phyloP scores from a whole-genome alignment of 2,329 filamentous ascomycete species.

The Hypoxylon sp. region DNA sequence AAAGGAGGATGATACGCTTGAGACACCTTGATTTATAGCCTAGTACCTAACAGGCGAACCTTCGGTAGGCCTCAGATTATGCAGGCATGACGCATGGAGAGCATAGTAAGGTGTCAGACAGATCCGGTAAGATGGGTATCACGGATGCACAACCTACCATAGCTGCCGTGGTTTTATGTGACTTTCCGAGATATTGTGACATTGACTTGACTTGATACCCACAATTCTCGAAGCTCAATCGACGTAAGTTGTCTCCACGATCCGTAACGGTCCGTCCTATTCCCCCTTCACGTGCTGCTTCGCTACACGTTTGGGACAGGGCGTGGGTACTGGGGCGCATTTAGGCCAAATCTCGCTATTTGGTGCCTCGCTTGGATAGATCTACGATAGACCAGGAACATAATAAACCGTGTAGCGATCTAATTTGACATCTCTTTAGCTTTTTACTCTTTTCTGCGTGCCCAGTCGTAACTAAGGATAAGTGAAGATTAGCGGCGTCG shows the following conservation, averaged over 20 bases:
- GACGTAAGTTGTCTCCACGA: conserved; percentile 4
- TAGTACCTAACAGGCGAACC: neutral
- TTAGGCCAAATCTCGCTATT: conserved; percentile 25
- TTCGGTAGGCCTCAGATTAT: conserved; percentile 14
- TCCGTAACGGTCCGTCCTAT: conserved; percentile 28
- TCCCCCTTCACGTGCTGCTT: conserved; percentile 35
- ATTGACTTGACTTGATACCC: conserved; percentile 1
- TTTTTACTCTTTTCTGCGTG: conserved; percentile 7
- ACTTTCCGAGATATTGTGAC: conserved; percentile 22
- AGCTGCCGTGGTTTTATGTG: conserved; percentile 39
- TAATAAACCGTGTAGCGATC: conserved; percentile 14
- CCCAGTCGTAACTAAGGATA: conserved; percentile 17
- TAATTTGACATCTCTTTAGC: conserved; percentile 7
- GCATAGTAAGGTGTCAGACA: conserved; percentile 39
- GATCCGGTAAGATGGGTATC: conserved; percentile 42
- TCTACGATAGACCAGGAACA: conserved; percentile 14
- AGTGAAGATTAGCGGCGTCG: conserved; percentile 29
- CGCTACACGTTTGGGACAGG: conserved; percentile 17
- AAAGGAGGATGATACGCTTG: neutral
- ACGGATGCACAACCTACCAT: conserved; percentile 36
- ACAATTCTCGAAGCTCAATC: conserved; percentile 30
- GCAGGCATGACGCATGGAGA: conserved; percentile 19
- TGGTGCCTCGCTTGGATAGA: neutral
- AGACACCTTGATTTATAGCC: conserved; percentile 3
- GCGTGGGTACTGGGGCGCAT: neutral